Base-by-base conservation (phyloP, 352 stramenopile species). In the Peronospora belbahrii region DNA sequence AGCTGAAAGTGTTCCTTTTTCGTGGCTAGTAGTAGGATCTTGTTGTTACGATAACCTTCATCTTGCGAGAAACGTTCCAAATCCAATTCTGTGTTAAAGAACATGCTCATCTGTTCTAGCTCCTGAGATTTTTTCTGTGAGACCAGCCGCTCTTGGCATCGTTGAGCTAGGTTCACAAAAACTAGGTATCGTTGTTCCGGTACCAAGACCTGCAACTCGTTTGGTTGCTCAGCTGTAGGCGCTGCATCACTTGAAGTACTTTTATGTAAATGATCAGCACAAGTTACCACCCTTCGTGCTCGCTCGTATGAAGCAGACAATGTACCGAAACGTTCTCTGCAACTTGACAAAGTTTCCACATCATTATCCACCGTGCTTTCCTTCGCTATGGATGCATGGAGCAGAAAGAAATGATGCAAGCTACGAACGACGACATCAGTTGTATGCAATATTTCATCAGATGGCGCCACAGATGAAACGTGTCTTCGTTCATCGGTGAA, bases 21-120 rank as follows among this genome's bases (percentile, higher is more conserved):
- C 5, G 58, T 75, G 10, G 78, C 70, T 24, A 89, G 56, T n/a
- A 50, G 6, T 23, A 76, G 37, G 19, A 89, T 76, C 35, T 56
- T 71, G 7, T 56, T 41, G 2, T 63, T 54, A 1, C 75, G 73
- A 35, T 89, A 89, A 17, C 47, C 51, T 9, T 58, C 23, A 36
- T 89, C 71, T 6, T 41, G 31, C 2, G 60, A 60, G 35, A 89
- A 89, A 4, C 56, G 62, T 20, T 77, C 61, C 11, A 81, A 45
- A 46, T 89, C 70, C 14, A 89, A 44, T 7, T 82, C 53, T 0
- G 64, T 62, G 44, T 79, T 74, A 34, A 89, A 73, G 11, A 87
- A 83, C 6, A 62, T 41, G 41, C 55, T 81, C 45, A 89, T 71
- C 24, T 72, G 61, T 24, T 86, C 73, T 31, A 87, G 39, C 34